phyloP scores from a whole-genome alignment of 768 basidiomycete genomes.

The Tricholoma furcatifolium region DNA sequence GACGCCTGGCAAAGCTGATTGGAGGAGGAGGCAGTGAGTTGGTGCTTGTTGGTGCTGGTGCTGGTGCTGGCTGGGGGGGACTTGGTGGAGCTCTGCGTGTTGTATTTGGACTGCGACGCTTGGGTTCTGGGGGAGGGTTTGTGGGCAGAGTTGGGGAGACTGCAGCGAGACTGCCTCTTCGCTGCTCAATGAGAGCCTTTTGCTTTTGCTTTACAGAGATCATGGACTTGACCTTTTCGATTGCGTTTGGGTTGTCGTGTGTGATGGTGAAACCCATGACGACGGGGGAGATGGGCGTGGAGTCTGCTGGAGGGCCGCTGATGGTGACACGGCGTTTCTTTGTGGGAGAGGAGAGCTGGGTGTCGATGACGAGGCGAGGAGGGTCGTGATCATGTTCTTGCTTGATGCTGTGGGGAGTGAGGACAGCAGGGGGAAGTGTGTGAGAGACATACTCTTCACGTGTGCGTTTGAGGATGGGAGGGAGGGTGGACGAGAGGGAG shows the following conservation, averaged over 20 bases:
- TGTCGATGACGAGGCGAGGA: slow-evolving; percentile 23
- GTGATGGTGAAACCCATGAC: slow-evolving; percentile 60
- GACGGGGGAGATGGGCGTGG: slow-evolving; percentile 65
- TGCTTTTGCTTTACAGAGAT: slow-evolving; percentile 68
- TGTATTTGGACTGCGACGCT: slow-evolving; percentile 37
- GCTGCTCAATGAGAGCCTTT: slow-evolving; percentile 68
- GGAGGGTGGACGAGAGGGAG: slow-evolving; percentile 60
- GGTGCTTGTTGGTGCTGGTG: slow-evolving; percentile 26
- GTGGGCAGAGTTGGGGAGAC: slow-evolving; percentile 27
- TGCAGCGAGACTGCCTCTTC: slow-evolving; percentile 57
- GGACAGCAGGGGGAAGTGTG: slow-evolving; percentile 11
- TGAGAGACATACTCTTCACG: slow-evolving; percentile 27
- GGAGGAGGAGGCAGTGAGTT: slow-evolving; percentile 65
- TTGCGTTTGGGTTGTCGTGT: slow-evolving; percentile 55
- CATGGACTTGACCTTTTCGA: slow-evolving; percentile 65
- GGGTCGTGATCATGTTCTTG: slow-evolving; percentile 58
- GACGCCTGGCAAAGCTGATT: slow-evolving; percentile 75
- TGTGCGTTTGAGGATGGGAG: slow-evolving; percentile 63
- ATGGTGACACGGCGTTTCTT: slow-evolving; percentile 75
- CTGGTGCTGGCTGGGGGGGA: slow-evolving; percentile 29
- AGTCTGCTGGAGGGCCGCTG: slow-evolving; percentile 52
- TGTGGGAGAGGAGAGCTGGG: slow-evolving; percentile 34
- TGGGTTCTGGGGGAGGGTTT: slow-evolving; percentile 22
- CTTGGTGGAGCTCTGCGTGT: slow-evolving; percentile 34
- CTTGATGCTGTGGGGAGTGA: slow-evolving; percentile 44